Conservation (phyloP, 345 rosid species). For the Salix exigua region DNA sequence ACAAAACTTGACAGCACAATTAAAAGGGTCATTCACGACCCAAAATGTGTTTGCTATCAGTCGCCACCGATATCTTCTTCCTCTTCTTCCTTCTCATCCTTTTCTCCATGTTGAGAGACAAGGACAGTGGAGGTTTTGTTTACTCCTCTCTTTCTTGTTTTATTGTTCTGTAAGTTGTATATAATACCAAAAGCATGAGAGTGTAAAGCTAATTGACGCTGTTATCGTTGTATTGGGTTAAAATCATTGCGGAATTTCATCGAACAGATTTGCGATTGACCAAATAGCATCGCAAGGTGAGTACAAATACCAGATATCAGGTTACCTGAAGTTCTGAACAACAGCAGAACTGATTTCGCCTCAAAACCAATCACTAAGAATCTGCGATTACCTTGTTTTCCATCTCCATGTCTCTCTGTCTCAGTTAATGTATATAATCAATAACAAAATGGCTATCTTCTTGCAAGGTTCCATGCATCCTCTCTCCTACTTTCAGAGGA, state of each 20-base stretch:
- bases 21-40: slow-evolving; percentile 44
- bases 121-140: background rate
- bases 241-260: slow-evolving; percentile 20
- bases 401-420: too few relatives aligned
- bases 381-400: too few relatives aligned
- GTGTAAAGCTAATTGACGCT: background rate
- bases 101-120: slow-evolving; percentile 19
- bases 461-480: too few relatives aligned
- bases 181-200: slow-evolving; percentile 16
- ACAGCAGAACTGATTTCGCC: background rate
- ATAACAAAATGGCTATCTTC: too few relatives aligned
- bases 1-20: slow-evolving; percentile 47
- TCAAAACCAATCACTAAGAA: background rate
- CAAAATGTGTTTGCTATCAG: slow-evolving; percentile 42
- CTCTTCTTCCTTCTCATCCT: slow-evolving; percentile 34
- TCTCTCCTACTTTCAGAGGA: too few relatives aligned
- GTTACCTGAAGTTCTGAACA: background rate
- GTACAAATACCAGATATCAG: too few relatives aligned
- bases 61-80: slow-evolving; percentile 40
- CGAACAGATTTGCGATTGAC: slow-evolving; percentile 14
- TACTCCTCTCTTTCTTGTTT: slow-evolving; percentile 5
- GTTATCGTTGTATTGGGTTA: background rate
- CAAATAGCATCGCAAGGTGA: background rate
- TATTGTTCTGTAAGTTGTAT: slow-evolving; percentile 19
- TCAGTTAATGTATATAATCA: too few relatives aligned